Percentiles rank a stretch among this genome's conserved stretches.
These are phyloP conservation scores for Chytridium lagenaria DNA, from an alignment of 371 early-diverging fungal species.

Conservation along the genomic window DNA sequence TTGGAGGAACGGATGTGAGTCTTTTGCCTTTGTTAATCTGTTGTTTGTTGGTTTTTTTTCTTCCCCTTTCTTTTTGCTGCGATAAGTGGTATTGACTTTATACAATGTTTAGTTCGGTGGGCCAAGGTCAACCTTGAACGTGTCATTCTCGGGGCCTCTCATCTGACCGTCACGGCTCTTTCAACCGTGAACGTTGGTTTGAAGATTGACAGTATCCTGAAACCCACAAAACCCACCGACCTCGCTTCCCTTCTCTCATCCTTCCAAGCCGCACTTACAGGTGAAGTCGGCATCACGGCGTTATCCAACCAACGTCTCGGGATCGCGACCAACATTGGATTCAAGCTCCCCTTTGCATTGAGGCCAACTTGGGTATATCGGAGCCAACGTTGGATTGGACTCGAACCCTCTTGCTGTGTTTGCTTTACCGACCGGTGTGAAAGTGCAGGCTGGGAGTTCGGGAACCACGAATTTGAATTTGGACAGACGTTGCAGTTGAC, in stretches of 20 bases:
- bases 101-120: neutral
- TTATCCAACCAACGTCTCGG: slow-evolving; percentile 1
- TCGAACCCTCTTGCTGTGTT: slow-evolving; percentile 5
- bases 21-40: too few relatives aligned
- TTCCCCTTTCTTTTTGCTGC: neutral
- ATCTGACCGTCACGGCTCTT: slow-evolving; percentile 18
- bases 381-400: neutral
- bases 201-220: slow-evolving; percentile 19
- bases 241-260: slow-evolving; percentile 17
- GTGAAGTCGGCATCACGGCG: slow-evolving; percentile 11
- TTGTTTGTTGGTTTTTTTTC: too few relatives aligned
- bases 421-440: neutral
- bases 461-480: neutral
- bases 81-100: neutral
- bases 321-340: slow-evolving; percentile 8
- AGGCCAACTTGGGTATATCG: slow-evolving; percentile 17
- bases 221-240: slow-evolving; percentile 23
- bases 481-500: slow-evolving; percentile 3
- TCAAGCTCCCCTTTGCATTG: slow-evolving; percentile 12
- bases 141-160: slow-evolving; percentile 26
- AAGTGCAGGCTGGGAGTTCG: neutral
- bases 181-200: slow-evolving; percentile 25
- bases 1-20: slow-evolving; percentile 25
- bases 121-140: slow-evolving; percentile 9
- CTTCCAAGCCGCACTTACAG: slow-evolving; percentile 2